Evolutionary conservation across 306 rosid genomes (phyloP).

Genomic region (Rubus parviflorus): DNA sequence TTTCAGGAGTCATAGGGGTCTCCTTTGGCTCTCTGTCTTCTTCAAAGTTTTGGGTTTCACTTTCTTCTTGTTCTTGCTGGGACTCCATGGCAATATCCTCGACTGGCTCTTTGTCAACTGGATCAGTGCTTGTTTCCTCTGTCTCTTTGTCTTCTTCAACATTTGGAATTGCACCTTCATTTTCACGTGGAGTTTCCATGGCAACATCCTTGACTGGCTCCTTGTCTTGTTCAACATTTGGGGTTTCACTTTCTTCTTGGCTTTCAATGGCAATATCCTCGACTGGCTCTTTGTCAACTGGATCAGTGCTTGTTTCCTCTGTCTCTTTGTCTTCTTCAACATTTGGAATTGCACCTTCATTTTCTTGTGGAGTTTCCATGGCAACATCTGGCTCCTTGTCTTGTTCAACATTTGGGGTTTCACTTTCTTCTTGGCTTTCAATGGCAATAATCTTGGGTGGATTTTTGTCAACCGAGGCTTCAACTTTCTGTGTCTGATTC

Average conservation of each 20-base stretch:
- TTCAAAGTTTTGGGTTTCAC: conserved; percentile 11
- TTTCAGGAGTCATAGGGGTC: not conserved
- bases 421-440: not conserved
- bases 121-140: not conserved
- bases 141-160: not conserved
- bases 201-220: not conserved
- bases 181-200: not conserved
- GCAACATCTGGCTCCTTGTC: not conserved
- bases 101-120: not conserved
- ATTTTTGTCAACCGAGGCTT: not conserved
- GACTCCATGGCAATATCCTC: not conserved
- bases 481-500: not conserved
- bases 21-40: not conserved
- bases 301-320: too few species aligned
- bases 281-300: not conserved
- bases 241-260: not conserved
- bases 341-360: not conserved
- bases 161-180: not conserved
- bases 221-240: not conserved
- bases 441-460: not conserved
- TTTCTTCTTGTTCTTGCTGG: not conserved
- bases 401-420: not conserved
- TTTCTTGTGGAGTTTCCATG: not conserved
- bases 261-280: not conserved
- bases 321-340: not conserved